phyloP scores from a whole-genome alignment of 768 basidiomycete species.

The Mrakia frigida region DNA sequence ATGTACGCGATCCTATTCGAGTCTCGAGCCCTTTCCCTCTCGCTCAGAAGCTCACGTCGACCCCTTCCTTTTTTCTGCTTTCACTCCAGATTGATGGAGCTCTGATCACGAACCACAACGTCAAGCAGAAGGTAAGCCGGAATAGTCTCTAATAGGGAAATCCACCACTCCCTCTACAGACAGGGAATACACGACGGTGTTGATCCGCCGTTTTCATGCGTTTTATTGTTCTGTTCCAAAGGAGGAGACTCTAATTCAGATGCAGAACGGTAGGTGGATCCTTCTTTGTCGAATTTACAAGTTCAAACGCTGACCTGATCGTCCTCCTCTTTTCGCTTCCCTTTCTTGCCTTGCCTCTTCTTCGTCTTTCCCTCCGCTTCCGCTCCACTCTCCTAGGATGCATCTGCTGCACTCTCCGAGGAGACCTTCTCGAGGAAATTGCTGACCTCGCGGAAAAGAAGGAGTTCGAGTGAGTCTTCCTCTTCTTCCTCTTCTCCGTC shows the following conservation, averaged over 20 bases:
- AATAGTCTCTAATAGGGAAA: no score
- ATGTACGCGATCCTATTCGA: no score
- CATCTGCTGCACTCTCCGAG: constrained; percentile 45
- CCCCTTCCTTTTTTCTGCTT: neutral
- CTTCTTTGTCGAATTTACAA: neutral
- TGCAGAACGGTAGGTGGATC: constrained; percentile 42
- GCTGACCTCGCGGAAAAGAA: constrained; percentile 39
- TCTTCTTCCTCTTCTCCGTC: neutral
- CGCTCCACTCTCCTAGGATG: constrained; percentile 36
- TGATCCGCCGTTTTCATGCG: no score
- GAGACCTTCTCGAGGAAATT: constrained; percentile 43
- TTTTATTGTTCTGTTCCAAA: no score
- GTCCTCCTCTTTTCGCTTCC: no score
- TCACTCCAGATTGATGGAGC: constrained; percentile 39
- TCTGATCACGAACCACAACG: constrained; percentile 39
- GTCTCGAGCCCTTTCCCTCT: constrained; percentile 8
- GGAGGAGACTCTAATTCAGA: constrained; percentile 41
- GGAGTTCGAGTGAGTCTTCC: constrained; percentile 37
- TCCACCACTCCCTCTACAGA: no score
- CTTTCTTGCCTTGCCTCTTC: neutral
- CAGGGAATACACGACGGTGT: no score
- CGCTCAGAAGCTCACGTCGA: neutral
- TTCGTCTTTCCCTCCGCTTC: neutral
- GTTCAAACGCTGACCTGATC: neutral
- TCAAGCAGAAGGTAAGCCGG: constrained; percentile 39